Percentiles rank a stretch among this genome's conserved stretches.
These are phyloP conservation scores for Hypoxylon sp. DNA, from an alignment of 2,329 filamentous ascomycete species.

Conservation along the genomic window DNA sequence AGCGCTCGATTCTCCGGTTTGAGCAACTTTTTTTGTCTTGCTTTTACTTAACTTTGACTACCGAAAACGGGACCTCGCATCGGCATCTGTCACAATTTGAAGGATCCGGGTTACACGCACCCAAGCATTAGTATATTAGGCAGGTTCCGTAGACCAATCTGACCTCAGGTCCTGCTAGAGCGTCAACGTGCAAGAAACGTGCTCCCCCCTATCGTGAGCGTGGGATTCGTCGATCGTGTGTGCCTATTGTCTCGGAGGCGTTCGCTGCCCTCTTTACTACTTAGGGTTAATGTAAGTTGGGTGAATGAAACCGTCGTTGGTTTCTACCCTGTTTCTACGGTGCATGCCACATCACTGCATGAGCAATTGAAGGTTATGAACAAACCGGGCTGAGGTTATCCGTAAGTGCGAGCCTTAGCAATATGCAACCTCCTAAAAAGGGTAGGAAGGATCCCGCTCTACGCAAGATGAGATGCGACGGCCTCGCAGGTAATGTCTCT, in stretches of 20 bases:
- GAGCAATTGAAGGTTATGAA: constrained; percentile 8
- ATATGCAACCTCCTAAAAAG: constrained; percentile 36
- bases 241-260: constrained; percentile 37
- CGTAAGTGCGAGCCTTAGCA: constrained; percentile 25
- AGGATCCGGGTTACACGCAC: constrained; percentile 38
- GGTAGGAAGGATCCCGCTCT: constrained; percentile 16
- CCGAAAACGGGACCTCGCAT: constrained; percentile 44
- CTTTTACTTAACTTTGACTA: constrained; percentile 34
- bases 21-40: constrained; percentile 26
- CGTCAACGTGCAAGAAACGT: constrained; percentile 48
- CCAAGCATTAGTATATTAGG: constrained; percentile 34
- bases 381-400: constrained; percentile 31
- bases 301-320: constrained; percentile 35
- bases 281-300: constrained; percentile 38
- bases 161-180: constrained; percentile 24
- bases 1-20: constrained; percentile 28
- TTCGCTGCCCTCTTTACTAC: constrained; percentile 36
- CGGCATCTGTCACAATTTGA: constrained; percentile 35
- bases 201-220: constrained; percentile 40
- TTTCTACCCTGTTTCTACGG: constrained; percentile 34
- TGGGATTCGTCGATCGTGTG: constrained; percentile 45
- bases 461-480: constrained; percentile 21
- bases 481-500: constrained; percentile 32
- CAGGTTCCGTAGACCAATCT: constrained; percentile 36
- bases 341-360: constrained; percentile 28